These are phyloP conservation scores for Boletus fagicola DNA, from an alignment of 768 basidiomycete species.

Conservation along the genomic window DNA sequence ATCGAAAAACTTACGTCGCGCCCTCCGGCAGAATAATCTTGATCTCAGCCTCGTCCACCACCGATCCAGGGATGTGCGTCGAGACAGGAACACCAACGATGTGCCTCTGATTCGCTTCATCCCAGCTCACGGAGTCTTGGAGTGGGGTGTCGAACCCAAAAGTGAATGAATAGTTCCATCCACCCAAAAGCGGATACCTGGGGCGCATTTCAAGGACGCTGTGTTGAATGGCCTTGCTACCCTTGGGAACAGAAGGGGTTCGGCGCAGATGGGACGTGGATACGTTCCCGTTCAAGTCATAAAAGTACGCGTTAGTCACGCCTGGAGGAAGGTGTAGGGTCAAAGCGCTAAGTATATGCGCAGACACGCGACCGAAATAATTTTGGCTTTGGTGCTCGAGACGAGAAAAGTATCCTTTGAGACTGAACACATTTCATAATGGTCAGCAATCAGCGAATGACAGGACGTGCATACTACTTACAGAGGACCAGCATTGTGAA, in stretches of 20 bases:
- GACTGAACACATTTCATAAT: constrained; percentile 41
- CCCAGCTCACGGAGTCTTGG: constrained; percentile 65
- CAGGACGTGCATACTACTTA: constrained; percentile 41
- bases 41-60: constrained; percentile 77
- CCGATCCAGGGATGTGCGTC: constrained; percentile 75
- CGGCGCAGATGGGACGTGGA: constrained; percentile 86
- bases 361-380: constrained; percentile 62
- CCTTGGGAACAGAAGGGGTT: constrained; percentile 61
- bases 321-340: constrained; percentile 81
- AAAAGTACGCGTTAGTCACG: constrained; percentile 81
- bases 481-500: constrained; percentile 91
- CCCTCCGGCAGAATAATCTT: constrained; percentile 89
- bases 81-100: constrained; percentile 82
- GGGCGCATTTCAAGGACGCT: constrained; percentile 82
- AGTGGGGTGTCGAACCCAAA: constrained; percentile 92
- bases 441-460: not conserved
- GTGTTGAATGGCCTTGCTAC: constrained; percentile 48
- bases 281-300: constrained; percentile 93
- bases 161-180: constrained; percentile 97
- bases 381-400: constrained; percentile 77
- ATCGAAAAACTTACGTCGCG: constrained; percentile 65
- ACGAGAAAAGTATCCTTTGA: constrained; percentile 96
- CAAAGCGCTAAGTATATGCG: constrained; percentile 71
- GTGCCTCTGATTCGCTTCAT: constrained; percentile 61
- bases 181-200: constrained; percentile 90